Evolutionary conservation across 2,329 filamentous ascomycete species (phyloP).

Genomic region (Knoxdaviesia proteae): DNA sequence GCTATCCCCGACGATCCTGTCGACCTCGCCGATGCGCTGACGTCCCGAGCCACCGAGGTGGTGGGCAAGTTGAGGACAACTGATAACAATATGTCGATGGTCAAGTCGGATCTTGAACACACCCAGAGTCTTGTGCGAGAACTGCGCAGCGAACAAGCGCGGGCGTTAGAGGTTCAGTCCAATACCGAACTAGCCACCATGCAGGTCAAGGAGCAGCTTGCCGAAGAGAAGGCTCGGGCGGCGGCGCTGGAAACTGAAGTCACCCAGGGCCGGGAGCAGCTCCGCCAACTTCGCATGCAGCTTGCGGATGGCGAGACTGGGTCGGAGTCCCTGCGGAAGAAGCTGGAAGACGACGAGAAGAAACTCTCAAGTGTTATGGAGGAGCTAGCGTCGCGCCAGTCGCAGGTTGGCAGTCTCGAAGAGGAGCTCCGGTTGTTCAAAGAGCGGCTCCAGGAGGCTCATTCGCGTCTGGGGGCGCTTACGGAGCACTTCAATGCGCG

Average conservation of each 20-base stretch:
- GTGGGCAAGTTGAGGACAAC: slow-evolving; percentile 36
- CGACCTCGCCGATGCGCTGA: slow-evolving; percentile 38
- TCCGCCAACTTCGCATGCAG: slow-evolving; percentile 45
- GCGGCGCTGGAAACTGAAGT: slow-evolving; percentile 34
- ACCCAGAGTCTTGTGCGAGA: slow-evolving; percentile 32
- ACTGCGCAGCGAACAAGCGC: slow-evolving; percentile 35
- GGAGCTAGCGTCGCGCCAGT: slow-evolving; percentile 53
- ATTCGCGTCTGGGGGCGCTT: slow-evolving; percentile 28
- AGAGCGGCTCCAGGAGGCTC: slow-evolving; percentile 37
- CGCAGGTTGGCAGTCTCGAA: slow-evolving; percentile 55
- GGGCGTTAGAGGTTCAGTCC: slow-evolving; percentile 17
- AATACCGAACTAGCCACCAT: slow-evolving; percentile 24
- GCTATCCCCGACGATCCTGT: slow-evolving; percentile 31
- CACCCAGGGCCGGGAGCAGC: slow-evolving; percentile 45
- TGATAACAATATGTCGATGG: slow-evolving; percentile 36
- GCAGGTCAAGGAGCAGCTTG: slow-evolving; percentile 31
- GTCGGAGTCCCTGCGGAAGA: slow-evolving; percentile 55
- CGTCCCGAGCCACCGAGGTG: slow-evolving; percentile 34
- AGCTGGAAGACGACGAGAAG: slow-evolving; percentile 54
- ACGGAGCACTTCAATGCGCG: slow-evolving; percentile 45
- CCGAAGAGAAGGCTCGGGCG: slow-evolving; percentile 31
- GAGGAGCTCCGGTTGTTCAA: slow-evolving; percentile 52
- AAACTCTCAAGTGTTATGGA: slow-evolving; percentile 47
- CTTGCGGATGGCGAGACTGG: slow-evolving; percentile 70
- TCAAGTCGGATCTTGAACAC: slow-evolving; percentile 42